Evolutionary conservation across 1,139 yeast species (phyloP), one percentile per base, ranked within the genome.

Genomic region (Debaryomyces sp.): DNA sequence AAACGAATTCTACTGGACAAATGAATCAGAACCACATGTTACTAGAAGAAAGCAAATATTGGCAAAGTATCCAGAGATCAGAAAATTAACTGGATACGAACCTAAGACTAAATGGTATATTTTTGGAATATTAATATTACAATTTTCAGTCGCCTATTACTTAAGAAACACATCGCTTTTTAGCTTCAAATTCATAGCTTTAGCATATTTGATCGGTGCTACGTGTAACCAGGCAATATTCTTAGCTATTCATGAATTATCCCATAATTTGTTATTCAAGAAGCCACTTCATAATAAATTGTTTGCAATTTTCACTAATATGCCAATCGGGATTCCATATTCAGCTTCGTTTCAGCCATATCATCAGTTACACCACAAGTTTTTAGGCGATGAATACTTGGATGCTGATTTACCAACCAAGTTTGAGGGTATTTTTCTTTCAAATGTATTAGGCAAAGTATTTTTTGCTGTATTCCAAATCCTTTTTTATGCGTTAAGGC

Each of bases 301-400:
- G 27, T 90, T 87, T 61, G 82, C 96, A 36, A 86, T 90, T 8
- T 71, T 89, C 54, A 80, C 92, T 35, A 91, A 91, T 62, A 69
- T 89, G 45, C 96, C 97, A 1, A 89, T 91, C 47, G 97, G 96
- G 0, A 78, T 91, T 34, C 97, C 97, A 0, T 91, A 89, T 66
- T 80, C 90, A 38, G 97, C 97, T 0, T 87, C 96, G 2, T 91
- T 91, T 68, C 90, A 87, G 52, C 97, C 97, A 9, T 91, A 91
- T 66, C 97, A 91, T 61, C 89, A 89, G 63, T 75, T 91, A 43
- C 97, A 91, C 62, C 97, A 91, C 68, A 91, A 91, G 66, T 90
- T 87, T 60, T 70, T 88, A 63, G 97, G 97, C n/a, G 96, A 91
- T 64, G 87, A 84, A 57, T 75, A 78, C 44, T 83, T 83, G 61